Evolutionary conservation across 1,284 basidiomycete species (phyloP).

Genomic region (Grifola frondosa): DNA sequence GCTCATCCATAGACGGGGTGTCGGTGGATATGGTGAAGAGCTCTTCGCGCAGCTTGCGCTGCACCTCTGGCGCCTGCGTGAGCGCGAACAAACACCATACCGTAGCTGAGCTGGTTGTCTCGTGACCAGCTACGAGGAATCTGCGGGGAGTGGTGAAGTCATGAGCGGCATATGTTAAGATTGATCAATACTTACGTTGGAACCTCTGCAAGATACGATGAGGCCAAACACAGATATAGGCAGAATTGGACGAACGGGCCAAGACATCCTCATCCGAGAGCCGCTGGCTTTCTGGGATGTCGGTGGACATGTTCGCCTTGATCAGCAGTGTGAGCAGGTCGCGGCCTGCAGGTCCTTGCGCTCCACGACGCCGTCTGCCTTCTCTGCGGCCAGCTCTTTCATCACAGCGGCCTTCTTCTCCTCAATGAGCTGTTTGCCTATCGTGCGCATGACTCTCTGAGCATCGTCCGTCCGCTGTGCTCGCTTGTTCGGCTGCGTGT

Average conservation of each 20-base stretch:
- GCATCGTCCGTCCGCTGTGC: constrained; percentile 21
- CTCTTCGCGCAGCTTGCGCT: constrained; percentile 71
- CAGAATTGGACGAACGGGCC: constrained; percentile 42
- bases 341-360: constrained; percentile 46
- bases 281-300: constrained; percentile 41
- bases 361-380: constrained; percentile 57
- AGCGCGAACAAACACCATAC: constrained; percentile 70
- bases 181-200: constrained; percentile 10
- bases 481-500: constrained; percentile 32
- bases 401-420: constrained; percentile 37
- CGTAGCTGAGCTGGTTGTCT: constrained; percentile 53
- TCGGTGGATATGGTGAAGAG: constrained; percentile 41
- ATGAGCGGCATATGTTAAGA: constrained; percentile 25
- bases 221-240: constrained; percentile 12
- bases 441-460: constrained; percentile 31
- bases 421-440: constrained; percentile 38
- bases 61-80: constrained; percentile 50
- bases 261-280: constrained; percentile 56
- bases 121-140: constrained; percentile 72
- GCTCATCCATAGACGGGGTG: constrained; percentile 52
- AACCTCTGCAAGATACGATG: constrained; percentile 6
- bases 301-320: constrained; percentile 48
- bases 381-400: constrained; percentile 41
- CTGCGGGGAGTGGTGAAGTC: constrained; percentile 3
- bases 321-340: constrained; percentile 39